A percentile compares a stretch with the other conserved stretches of the same genome.
Conservation (phyloP, 202 grass and related monocot genomes). For the Brachypodium distachyon region DNA sequence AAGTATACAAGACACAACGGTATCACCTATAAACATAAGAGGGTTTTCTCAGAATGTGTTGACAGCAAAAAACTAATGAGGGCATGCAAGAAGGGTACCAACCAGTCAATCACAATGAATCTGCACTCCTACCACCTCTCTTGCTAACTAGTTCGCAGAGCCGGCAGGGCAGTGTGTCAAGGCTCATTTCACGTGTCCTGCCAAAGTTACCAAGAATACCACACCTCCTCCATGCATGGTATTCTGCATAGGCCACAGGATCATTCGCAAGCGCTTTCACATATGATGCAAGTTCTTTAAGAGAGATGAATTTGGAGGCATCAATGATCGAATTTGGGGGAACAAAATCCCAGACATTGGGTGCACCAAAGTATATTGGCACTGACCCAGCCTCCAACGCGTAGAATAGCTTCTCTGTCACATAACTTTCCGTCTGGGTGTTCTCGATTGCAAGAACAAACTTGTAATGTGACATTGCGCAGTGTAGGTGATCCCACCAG, state of each 20-base stretch:
- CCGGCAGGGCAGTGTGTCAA: conserved; percentile 76
- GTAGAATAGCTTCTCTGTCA: conserved; percentile 94
- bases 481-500: conserved; percentile 93
- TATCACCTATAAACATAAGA: conserved; percentile 21
- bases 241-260: conserved; percentile 77
- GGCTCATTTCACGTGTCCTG: conserved; percentile 63
- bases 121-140: conserved; percentile 59
- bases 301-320: conserved; percentile 72
- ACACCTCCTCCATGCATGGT: conserved; percentile 91
- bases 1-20: conserved; percentile 3
- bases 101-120: conserved; percentile 41
- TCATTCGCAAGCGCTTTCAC: conserved; percentile 75
- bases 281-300: conserved; percentile 59
- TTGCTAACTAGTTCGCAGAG: conserved; percentile 70
- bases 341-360: conserved; percentile 86
- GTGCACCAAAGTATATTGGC: conserved; percentile 89
- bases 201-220: conserved; percentile 70
- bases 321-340: conserved; percentile 89
- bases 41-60: conserved; percentile 1
- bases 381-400: conserved; percentile 85
- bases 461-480: conserved; percentile 92
- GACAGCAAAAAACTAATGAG: background rate
- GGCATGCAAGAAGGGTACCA: conserved; percentile 8
- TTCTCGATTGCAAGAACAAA: conserved; percentile 98
- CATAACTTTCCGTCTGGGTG: conserved; percentile 75